Percentiles rank a stretch among this genome's conserved stretches.
Conservation (phyloP, 1,284 basidiomycete species). For the Trichosporon ovoides region DNA sequence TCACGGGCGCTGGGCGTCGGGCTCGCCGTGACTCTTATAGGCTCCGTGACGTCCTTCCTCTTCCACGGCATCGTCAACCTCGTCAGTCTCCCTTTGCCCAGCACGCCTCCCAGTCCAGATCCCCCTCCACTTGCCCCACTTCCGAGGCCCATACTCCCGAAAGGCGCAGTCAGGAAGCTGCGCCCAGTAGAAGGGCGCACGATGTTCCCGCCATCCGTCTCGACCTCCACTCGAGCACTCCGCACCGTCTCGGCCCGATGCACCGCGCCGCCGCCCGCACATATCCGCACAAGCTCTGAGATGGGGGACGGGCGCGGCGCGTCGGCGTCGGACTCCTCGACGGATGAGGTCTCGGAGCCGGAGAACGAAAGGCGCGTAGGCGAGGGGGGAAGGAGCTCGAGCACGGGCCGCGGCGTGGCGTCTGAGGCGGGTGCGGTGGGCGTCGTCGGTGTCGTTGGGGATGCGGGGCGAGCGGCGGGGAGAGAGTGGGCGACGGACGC, state of each 20-base stretch:
- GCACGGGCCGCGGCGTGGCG: not conserved
- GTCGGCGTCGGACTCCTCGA: not conserved
- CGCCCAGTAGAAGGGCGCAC: no score
- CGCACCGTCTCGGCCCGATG: conserved; percentile 1
- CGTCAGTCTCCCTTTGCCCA: not conserved
- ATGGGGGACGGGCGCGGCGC: not conserved
- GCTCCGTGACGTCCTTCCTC: not conserved
- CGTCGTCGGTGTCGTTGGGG: not conserved
- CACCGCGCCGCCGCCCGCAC: conserved; percentile 11
- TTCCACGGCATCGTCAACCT: not conserved
- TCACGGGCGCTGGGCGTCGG: conserved; percentile 2
- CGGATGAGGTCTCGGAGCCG: not conserved
- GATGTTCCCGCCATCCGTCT: not conserved
- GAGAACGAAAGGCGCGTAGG: not conserved
- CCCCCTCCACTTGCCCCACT: no score
- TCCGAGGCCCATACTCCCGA: not conserved
- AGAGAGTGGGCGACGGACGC: not conserved
- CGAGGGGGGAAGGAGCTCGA: not conserved
- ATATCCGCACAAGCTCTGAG: conserved; percentile 13
- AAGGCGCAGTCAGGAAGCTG: not conserved
- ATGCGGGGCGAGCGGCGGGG: not conserved
- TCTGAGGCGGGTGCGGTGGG: not conserved
- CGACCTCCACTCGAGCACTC: not conserved
- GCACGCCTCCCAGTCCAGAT: no score
- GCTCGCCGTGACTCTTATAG: not conserved